Conservation (phyloP, 768 basidiomycete species). For the Antrodiella citrinella region DNA sequence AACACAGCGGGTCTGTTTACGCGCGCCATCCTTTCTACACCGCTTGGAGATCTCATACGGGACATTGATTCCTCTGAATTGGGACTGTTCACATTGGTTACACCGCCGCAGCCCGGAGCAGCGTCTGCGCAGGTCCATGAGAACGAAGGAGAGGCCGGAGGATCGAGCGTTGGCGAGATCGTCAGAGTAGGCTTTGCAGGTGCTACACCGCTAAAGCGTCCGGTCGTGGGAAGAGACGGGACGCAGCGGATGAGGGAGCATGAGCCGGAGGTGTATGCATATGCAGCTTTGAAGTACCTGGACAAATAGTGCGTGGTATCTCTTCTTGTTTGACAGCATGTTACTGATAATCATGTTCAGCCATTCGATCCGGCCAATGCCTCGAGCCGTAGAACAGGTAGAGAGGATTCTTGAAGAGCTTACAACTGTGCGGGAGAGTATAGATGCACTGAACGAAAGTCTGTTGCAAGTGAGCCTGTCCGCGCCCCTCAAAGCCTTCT, state of each 20-base stretch:
- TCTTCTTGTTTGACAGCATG: too few species aligned
- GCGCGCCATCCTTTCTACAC: conserved; percentile 50
- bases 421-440: conserved; percentile 27
- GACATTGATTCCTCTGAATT: conserved; percentile 73
- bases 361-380: conserved; percentile 41
- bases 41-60: conserved; percentile 70
- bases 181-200: conserved; percentile 59
- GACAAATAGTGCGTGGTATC: conserved; percentile 58
- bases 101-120: conserved; percentile 16
- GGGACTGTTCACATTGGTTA: conserved; percentile 61
- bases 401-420: conserved; percentile 31
- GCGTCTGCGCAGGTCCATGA: neutral
- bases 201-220: conserved; percentile 59
- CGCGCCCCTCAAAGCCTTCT: neutral
- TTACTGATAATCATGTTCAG: conserved; percentile 17
- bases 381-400: conserved; percentile 36
- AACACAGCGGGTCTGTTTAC: conserved; percentile 42
- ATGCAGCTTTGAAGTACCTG: conserved; percentile 69
- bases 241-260: conserved; percentile 34
- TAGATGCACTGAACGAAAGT: conserved; percentile 26
- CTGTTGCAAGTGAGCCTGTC: conserved; percentile 31
- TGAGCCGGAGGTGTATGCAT: conserved; percentile 69
- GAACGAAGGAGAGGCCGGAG: conserved; percentile 24
- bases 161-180: conserved; percentile 32
- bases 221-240: conserved; percentile 24